These are phyloP conservation scores for Maudiozyma pseudohumilis DNA, from an alignment of 805 yeast species.

Conservation along the genomic window DNA sequence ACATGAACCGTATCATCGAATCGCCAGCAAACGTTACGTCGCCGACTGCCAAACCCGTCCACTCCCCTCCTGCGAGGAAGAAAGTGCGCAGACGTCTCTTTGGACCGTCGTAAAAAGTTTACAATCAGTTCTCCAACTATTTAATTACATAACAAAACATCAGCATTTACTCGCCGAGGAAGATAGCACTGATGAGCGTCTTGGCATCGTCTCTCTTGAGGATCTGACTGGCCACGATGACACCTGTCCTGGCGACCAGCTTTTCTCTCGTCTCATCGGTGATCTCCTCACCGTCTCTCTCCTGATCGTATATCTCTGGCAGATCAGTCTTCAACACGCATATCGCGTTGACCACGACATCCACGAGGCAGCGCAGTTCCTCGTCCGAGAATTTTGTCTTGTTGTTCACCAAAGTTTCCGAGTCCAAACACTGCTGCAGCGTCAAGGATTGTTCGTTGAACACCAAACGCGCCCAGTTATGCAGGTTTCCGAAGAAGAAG, in stretches of 20 bases:
- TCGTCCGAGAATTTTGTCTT: constrained; percentile 30
- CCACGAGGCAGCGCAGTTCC: constrained; percentile 41
- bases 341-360: constrained; percentile 46
- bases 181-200: constrained; percentile 51
- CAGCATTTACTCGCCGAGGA: constrained; percentile 63
- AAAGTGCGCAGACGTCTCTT: constrained; percentile 30
- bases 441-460: constrained; percentile 30
- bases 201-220: constrained; percentile 38
- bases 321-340: constrained; percentile 34
- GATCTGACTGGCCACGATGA: constrained; percentile 41
- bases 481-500: constrained; percentile 73
- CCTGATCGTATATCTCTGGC: constrained; percentile 18
- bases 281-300: constrained; percentile 28
- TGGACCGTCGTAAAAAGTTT: constrained; percentile 26
- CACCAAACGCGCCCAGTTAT: constrained; percentile 65
- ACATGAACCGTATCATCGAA: constrained; percentile 16
- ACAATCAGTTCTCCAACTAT: neutral
- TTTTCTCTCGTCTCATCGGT: constrained; percentile 32
- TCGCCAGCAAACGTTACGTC: constrained; percentile 15
- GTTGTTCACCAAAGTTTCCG: constrained; percentile 5
- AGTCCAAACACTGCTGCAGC: constrained; percentile 10
- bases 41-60: constrained; percentile 2
- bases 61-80: constrained; percentile 16
- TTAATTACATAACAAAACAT: neutral
- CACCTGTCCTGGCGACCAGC: constrained; percentile 53